Percentiles rank a stretch among this genome's conserved stretches.
Conservation (phyloP, 345 rosid species). For the Sonneratia alba region DNA sequence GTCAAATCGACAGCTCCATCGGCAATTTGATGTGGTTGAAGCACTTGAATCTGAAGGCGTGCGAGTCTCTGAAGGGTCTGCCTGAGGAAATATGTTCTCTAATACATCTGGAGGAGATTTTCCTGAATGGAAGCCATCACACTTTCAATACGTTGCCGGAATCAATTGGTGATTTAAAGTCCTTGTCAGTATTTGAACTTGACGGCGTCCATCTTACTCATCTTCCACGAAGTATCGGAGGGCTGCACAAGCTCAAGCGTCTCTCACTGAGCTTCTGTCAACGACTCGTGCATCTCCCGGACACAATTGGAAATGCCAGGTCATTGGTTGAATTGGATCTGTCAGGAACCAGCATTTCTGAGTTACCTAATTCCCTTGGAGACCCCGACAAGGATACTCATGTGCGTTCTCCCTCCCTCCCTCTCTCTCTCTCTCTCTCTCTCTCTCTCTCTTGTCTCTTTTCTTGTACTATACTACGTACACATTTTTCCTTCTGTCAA, state of each 20-base stretch:
- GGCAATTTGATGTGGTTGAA: background rate
- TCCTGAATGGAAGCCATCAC: background rate
- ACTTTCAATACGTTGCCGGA: too few species aligned
- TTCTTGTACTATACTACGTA: too few species aligned
- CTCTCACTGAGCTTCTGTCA: background rate
- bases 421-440: too few species aligned
- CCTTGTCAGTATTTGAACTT: too few species aligned
- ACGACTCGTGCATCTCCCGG: background rate
- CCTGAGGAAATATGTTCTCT: conserved; percentile 1
- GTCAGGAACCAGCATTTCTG: background rate
- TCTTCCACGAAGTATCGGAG: background rate
- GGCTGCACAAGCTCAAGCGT: background rate
- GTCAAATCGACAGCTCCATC: background rate
- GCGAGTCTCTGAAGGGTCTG: background rate
- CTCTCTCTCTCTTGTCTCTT: too few species aligned
- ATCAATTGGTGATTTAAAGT: too few species aligned
- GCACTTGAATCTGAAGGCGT: background rate
- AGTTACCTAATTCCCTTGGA: background rate
- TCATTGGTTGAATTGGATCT: background rate
- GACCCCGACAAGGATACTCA: background rate
- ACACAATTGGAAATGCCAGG: background rate
- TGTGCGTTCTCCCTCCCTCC: too few species aligned
- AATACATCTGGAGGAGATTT: background rate
- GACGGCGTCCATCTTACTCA: background rate
- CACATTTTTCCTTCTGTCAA: too few species aligned